phyloP scores from a whole-genome alignment of 768 basidiomycete species.

The Aureoboletus auriporus region DNA sequence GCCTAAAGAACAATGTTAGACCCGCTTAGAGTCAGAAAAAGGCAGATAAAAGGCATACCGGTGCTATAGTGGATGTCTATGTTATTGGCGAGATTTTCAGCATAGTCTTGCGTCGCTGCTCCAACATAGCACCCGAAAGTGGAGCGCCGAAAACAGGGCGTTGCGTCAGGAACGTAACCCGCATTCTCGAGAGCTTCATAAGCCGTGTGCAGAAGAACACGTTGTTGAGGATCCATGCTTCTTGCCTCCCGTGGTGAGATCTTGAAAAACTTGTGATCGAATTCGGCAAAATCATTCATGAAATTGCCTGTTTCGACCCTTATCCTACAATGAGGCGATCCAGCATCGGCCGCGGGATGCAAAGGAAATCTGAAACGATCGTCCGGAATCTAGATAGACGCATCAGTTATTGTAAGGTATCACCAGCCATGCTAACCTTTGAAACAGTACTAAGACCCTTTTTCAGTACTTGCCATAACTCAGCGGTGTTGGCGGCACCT shows the following conservation, averaged over 20 bases:
- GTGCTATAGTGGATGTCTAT: slow-evolving; percentile 72
- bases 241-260: slow-evolving; percentile 71
- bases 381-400: slow-evolving; percentile 49
- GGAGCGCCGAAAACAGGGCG: slow-evolving; percentile 46
- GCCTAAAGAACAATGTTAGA: slow-evolving; percentile 32
- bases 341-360: slow-evolving; percentile 26
- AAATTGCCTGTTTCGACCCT: slow-evolving; percentile 63
- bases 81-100: slow-evolving; percentile 56
- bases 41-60: slow-evolving; percentile 34
- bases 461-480: slow-evolving; percentile 60
- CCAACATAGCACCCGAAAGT: slow-evolving; percentile 65
- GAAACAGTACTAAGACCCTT: slow-evolving; percentile 52
- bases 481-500: slow-evolving; percentile 42
- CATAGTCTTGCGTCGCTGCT: slow-evolving; percentile 67
- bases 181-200: slow-evolving; percentile 68
- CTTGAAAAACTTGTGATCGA: slow-evolving; percentile 70
- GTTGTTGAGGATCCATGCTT: slow-evolving; percentile 76
- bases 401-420: neutral
- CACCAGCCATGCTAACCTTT: slow-evolving; percentile 38
- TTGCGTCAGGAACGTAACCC: slow-evolving; percentile 62
- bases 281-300: slow-evolving; percentile 49
- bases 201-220: slow-evolving; percentile 61
- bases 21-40: neutral
- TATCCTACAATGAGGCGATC: slow-evolving; percentile 38
- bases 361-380: slow-evolving; percentile 49